Base-by-base conservation (phyloP, 2,329 filamentous ascomycete species). In the Botrytis fabae region DNA sequence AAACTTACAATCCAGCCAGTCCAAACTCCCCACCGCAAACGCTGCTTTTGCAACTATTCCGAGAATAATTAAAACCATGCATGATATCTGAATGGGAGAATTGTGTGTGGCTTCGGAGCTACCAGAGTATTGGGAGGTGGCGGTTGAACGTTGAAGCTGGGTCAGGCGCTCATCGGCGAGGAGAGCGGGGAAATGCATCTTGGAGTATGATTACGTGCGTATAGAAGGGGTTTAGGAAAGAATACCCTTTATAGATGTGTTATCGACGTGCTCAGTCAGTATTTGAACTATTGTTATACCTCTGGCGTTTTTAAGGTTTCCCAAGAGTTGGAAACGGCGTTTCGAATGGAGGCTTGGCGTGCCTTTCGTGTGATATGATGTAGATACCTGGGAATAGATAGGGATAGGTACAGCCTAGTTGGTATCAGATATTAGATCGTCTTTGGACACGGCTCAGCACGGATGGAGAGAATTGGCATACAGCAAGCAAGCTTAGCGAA, bases 171-270 rank as follows among this genome's bases (percentile, higher is more conserved):
- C 46, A 16, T 66, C 25, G 25, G 64, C 64, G 64, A 66, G 44
- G 64, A 66, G 64, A 28, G 64, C 46, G 64, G 64, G 64, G 35
- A 66, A 66, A 40, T 66, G 64, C 64, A 66, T 66, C 14, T 54
- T 66, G 48, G 64, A 40, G 32, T 54, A 54, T 28, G 16, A 44
- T 38, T n/a, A 48, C 20, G 25, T 35, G 42, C 32, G 62, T 66
- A 38, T 38, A 22, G 63, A 22, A 32, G 20, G 44, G 28, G 44
- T 66, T 22, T 3, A 51, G 28, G 32, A 66, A 65, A 66, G 63
- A 51, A 66, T 38, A 66, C 44, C 22, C 25, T 54, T 54, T 54
- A 28, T 22, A 38, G n/a, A 54, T 54, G 9, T 20, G 22, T n/a
- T 54, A 22, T 51, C 7, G 25, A 66, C 14, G 6, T 8, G 16